A percentile compares a stretch with the other conserved stretches of the same genome.
These are phyloP conservation scores for Passalora sequoiae DNA, from an alignment of 2,329 filamentous ascomycete species.

Conservation along the genomic window DNA sequence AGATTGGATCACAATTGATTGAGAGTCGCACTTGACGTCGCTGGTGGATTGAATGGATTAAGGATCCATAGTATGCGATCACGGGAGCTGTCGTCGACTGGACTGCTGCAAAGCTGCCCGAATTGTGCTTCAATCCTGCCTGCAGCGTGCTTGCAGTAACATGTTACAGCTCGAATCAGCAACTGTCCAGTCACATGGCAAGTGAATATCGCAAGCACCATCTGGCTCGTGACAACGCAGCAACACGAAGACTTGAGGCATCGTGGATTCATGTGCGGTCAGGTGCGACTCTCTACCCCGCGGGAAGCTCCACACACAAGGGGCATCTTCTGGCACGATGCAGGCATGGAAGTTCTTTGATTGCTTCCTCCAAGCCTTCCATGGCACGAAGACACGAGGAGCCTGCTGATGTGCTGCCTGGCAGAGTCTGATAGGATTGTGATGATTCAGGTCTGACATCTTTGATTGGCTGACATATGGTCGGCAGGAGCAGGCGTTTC, in stretches of 20 bases:
- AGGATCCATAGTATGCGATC: no score
- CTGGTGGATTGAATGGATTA: background rate
- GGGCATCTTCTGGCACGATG: no score
- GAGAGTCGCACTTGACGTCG: background rate
- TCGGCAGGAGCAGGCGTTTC: background rate
- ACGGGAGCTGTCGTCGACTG: no score
- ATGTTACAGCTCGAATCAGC: background rate
- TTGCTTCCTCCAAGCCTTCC: background rate
- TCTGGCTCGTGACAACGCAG: no score
- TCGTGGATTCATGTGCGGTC: no score
- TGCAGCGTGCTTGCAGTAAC: background rate
- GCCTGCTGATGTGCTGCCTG: background rate
- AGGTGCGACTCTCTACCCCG: no score
- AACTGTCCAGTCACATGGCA: background rate
- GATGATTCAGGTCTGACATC: background rate
- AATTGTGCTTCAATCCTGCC: background rate
- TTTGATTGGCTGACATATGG: background rate
- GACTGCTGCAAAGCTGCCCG: background rate
- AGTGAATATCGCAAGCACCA: no score
- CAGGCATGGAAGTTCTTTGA: constrained; percentile 1
- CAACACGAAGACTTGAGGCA: no score
- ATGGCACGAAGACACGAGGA: no score
- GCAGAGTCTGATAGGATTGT: background rate
- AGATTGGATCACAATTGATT: no score
- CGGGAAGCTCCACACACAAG: no score